Percentiles rank a stretch among this genome's conserved stretches.
These are phyloP conservation scores for Artemisia annua DNA, from an alignment of 129 eudicot species.

Conservation along the genomic window DNA sequence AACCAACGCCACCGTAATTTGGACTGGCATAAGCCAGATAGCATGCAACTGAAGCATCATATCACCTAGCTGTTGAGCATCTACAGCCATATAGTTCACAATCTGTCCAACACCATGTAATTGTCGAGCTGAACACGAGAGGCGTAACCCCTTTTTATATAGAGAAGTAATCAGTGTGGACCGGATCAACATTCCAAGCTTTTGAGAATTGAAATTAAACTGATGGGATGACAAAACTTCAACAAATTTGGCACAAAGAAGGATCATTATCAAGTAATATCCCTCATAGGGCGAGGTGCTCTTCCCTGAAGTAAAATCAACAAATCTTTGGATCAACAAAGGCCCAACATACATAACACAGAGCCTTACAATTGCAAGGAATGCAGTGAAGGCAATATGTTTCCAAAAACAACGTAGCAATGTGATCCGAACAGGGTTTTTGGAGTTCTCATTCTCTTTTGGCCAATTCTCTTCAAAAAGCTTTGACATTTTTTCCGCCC, in stretches of 20 bases:
- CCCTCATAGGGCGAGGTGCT: conserved; percentile 68
- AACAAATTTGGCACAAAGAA: conserved; percentile 64
- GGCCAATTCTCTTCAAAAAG: conserved; percentile 82
- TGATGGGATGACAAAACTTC: conserved; percentile 84
- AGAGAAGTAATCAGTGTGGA: conserved; percentile 69
- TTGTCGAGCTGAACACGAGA: conserved; percentile 87
- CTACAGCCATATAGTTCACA: conserved; percentile 95
- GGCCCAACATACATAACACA: conserved; percentile 90
- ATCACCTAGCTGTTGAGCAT: conserved; percentile 95
- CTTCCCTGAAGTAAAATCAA: conserved; percentile 71
- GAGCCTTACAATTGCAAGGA: conserved; percentile 59
- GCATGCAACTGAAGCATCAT: conserved; percentile 89
- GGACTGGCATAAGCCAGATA: conserved; percentile 85
- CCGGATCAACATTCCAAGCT: conserved; percentile 78
- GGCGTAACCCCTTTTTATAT: conserved; percentile 77
- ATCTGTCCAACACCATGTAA: conserved; percentile 91
- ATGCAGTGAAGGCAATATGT: conserved; percentile 58
- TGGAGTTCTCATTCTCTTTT: conserved; percentile 60
- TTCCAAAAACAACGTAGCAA: conserved; percentile 84
- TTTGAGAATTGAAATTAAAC: conserved; percentile 76
- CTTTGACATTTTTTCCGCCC: conserved; percentile 63
- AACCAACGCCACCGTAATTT: conserved; percentile 52
- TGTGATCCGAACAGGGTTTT: conserved; percentile 67
- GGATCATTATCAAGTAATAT: conserved; percentile 62
- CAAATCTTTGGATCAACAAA: conserved; percentile 62